Evolutionary conservation across 805 yeast genomes (phyloP), one percentile per base, ranked within the genome.

Genomic region (Candida koratica): DNA sequence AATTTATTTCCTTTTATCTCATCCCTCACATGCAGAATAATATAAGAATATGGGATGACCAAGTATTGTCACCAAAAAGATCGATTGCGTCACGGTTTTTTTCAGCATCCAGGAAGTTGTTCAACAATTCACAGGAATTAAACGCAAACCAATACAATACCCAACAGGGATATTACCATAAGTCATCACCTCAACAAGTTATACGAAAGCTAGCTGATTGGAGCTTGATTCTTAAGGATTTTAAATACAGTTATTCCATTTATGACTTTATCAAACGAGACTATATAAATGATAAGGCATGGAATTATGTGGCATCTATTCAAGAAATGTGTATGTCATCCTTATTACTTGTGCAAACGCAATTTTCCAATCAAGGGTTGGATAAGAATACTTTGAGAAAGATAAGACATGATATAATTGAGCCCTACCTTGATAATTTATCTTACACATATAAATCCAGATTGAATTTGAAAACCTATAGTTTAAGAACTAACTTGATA

Each of bases 181-280:
- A 77, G 8, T 65, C 73, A 2, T 67, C 87, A 0, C 71, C 80
- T 1, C 96, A 87, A 48, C 83, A 85, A 52, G 69, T 76, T 28
- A 69, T 88, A 17, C 67, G 97, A 34, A 82, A 84, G 52, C 64
- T 90, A 17, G 97, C 95, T 0, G 98, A 93, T 56, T 86, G 95
- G 86, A 79, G 88, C 5, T 78, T 90, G 50, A 85, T 93, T 79
- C 60, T 89, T n/a, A 75, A 88, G 24, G 96, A 93, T 61, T 90
- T 83, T 67, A 80, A 81, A 54, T 79, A 77, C 39, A 93, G 97
- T 3, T 81, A 83, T 51, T 67, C 84, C 1, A 83, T 87, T 1
- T 90, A 90, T 55, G 97, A 90, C 41, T 55, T 85, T 34, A 69
- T 87, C 25, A 81, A 81, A 41, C 81, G 83, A 49, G 96, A 89